phyloP scores from a whole-genome alignment of 1,139 yeast genomes.

The Yamadazyma trypodendri region DNA sequence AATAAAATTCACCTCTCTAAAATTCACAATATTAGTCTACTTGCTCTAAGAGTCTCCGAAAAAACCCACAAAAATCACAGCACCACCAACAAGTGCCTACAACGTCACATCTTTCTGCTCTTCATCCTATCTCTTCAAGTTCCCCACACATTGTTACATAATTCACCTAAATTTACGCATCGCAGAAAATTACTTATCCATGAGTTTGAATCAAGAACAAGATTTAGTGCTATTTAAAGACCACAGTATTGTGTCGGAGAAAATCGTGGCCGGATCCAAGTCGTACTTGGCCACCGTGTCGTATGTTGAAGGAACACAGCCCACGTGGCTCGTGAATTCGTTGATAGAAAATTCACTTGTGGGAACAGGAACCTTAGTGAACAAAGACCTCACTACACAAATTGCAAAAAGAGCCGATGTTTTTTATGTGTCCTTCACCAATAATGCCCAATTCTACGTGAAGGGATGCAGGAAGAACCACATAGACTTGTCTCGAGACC shows the following conservation, averaged over 20 bases:
- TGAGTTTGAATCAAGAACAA: slow-evolving; percentile 43
- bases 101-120: too few species aligned
- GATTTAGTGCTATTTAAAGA: slow-evolving; percentile 59
- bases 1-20: background rate
- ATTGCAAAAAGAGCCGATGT: slow-evolving; percentile 29
- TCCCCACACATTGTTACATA: too few species aligned
- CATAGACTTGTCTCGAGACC: slow-evolving; percentile 28
- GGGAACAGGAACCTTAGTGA: slow-evolving; percentile 41
- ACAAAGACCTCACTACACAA: slow-evolving; percentile 29
- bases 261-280: slow-evolving; percentile 18
- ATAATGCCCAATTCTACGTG: slow-evolving; percentile 34
- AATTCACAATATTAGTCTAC: background rate
- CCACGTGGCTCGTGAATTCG: slow-evolving; percentile 62
- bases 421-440: slow-evolving; percentile 42
- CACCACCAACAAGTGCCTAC: too few species aligned
- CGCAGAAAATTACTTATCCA: slow-evolving; percentile 1
- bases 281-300: slow-evolving; percentile 47
- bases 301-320: slow-evolving; percentile 60
- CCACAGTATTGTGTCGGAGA: slow-evolving; percentile 42
- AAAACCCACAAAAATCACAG: too few species aligned
- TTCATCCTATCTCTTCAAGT: too few species aligned
- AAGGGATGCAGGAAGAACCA: slow-evolving; percentile 47
- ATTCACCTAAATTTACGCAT: background rate
- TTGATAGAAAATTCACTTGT: slow-evolving; percentile 43
- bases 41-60: too few species aligned